Base-by-base conservation (phyloP, 176 grass and related monocot genomes). In the Ensete ventricosum region DNA sequence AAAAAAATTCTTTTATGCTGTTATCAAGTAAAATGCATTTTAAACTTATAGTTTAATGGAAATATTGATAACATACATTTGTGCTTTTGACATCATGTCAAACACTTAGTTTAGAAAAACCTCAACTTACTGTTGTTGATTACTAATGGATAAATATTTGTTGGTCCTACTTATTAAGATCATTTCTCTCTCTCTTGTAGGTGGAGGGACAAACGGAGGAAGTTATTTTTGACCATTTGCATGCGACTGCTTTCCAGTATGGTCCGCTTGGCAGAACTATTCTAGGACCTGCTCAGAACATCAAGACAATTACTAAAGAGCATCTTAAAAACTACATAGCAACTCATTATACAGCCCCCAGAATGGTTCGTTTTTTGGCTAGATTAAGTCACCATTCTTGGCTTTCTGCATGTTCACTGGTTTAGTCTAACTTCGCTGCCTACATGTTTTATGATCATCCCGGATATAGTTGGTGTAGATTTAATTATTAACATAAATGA, bases 221-320 rank as follows among this genome's bases (percentile, higher is more conserved):
- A 84, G 90, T 97, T 72, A 87, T 97, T 77, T 97, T 97, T 60
- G 94, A 97, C 81, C 94, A 97, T 81, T 82, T 97, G 3, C 94
- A 97, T 93, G 90, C 94, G 55, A 97, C 94, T 22, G 94, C 90
- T 79, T 97, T 97, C 85, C 94, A 97, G 76, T 89, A 97, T 75
- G 91, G 90, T 80, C 87, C 94, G 14, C 83, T 97, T 27, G 94
- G 94, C 65, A 88, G 94, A 60, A 85, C 88, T 54, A 97, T 97
- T 50, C 79, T 97, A 74, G 94, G 94, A 52, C 82, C 94, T 68
- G 88, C 78, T 76, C 81, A 85, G 63, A 93, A 97, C 1, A 81
- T 97, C 55, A 97, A 54, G 65, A 86, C 87, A 76, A 97, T 97
- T 64, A 97, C 90, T 70, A 88, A 91, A 85, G 51, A 82, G 25